Conservation (phyloP, 257 asterid species). For the Forsythia suspensa region DNA sequence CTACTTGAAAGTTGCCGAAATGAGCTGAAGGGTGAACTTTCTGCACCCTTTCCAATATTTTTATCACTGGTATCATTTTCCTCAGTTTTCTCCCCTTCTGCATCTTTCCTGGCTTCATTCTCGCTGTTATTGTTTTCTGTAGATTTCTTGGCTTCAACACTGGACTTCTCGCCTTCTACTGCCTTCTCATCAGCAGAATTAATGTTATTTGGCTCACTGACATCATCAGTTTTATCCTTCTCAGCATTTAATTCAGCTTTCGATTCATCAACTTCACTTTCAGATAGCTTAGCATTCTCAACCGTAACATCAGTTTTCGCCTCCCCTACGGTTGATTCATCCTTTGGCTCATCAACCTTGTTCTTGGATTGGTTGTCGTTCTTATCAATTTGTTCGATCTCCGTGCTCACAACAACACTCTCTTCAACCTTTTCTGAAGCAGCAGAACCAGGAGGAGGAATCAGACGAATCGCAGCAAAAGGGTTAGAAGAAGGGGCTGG, state of each 20-base stretch:
- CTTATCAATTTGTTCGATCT: constrained; percentile 29
- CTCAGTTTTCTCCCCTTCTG: constrained; percentile 33
- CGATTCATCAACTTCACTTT: constrained; percentile 29
- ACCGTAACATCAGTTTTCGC: constrained; percentile 30
- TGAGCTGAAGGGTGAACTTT: constrained; percentile 64
- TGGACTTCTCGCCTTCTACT: constrained; percentile 28
- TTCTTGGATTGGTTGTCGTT: constrained; percentile 33
- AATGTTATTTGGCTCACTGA: constrained; percentile 10
- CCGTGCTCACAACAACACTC: constrained; percentile 26
- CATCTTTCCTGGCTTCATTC: constrained; percentile 30
- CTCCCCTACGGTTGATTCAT: constrained; percentile 22
- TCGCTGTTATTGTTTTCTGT: constrained; percentile 32
- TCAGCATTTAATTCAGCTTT: constrained; percentile 25
- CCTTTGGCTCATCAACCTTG: constrained; percentile 34
- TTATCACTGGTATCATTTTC: constrained; percentile 36
- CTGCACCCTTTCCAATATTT: constrained; percentile 44
- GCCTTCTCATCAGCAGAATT: constrained; percentile 31
- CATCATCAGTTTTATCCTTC: constrained; percentile 26
- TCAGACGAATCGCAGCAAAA: constrained; percentile 64
- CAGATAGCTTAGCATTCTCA: constrained; percentile 25
- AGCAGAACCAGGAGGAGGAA: constrained; percentile 44
- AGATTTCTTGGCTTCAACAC: constrained; percentile 30
- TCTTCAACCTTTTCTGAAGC: constrained; percentile 27
- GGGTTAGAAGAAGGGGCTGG: constrained; percentile 65
- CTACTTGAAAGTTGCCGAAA: constrained; percentile 73